Percentiles rank a stretch among this genome's conserved stretches.
Evolutionary conservation across 2,329 filamentous ascomycete species (phyloP).

Genomic region (Beauveria pseudobassiana): DNA sequence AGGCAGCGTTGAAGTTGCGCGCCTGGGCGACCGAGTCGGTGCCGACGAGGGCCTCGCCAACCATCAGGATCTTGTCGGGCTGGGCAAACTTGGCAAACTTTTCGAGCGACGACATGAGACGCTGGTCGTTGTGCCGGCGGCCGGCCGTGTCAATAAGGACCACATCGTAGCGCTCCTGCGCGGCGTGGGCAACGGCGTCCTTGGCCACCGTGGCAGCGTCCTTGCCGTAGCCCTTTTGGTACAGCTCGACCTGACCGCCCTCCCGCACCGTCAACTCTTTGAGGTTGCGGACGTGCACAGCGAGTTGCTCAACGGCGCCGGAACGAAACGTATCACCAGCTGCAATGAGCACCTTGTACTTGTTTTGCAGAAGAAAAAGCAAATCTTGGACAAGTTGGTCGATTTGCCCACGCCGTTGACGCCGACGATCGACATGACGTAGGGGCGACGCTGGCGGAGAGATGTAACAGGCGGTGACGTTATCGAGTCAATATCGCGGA

Average conservation of each 20-base stretch:
- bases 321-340: conserved; percentile 96
- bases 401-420: conserved; percentile 98
- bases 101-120: conserved; percentile 92
- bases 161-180: conserved; percentile 73
- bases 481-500: conserved; percentile 83
- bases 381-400: conserved; percentile 95
- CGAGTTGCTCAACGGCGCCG: conserved; percentile 92
- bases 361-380: conserved; percentile 94
- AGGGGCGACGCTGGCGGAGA: conserved; percentile 63
- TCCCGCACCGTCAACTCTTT: conserved; percentile 82
- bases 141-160: conserved; percentile 96
- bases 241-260: conserved; percentile 77
- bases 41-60: conserved; percentile 79
- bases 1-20: conserved; percentile 89
- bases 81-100: conserved; percentile 96
- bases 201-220: conserved; percentile 93
- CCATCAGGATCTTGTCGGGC: conserved; percentile 98
- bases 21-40: conserved; percentile 94
- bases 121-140: conserved; percentile 87
- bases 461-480: conserved; percentile 58
- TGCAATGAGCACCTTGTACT: conserved; percentile 88
- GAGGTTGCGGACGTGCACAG: conserved; percentile 89
- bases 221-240: conserved; percentile 96
- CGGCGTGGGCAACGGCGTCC: conserved; percentile 79
- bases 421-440: conserved; percentile 96